These are phyloP conservation scores for Dioszegia crocea DNA, from an alignment of 768 basidiomycete genomes.

Conservation along the genomic window DNA sequence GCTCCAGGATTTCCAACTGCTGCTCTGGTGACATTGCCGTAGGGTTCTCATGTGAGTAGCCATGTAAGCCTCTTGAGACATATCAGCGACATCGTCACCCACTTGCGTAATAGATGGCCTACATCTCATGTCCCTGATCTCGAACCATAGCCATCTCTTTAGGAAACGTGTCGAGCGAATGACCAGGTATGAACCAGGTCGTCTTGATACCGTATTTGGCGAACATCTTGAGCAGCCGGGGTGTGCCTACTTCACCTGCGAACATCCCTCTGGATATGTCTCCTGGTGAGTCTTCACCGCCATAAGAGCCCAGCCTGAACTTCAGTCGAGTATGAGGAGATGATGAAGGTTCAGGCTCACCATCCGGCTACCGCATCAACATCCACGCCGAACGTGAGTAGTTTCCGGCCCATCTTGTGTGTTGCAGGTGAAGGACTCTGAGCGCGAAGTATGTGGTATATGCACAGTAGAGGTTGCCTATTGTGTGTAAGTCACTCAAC, in stretches of 20 bases:
- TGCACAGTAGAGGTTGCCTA: too few species aligned
- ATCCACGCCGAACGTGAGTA: conserved; percentile 57
- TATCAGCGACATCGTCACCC: neutral
- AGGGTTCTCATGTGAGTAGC: conserved; percentile 73
- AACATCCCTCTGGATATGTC: conserved; percentile 71
- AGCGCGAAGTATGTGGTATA: too few species aligned
- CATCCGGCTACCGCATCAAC: conserved; percentile 75
- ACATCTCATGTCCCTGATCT: conserved; percentile 70
- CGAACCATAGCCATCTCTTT: conserved; percentile 65
- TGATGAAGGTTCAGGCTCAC: too few species aligned
- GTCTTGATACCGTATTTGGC: conserved; percentile 64
- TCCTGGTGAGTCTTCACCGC: conserved; percentile 66
- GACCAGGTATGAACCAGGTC: conserved; percentile 76
- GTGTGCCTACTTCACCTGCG: conserved; percentile 69
- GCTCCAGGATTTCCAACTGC: conserved; percentile 66
- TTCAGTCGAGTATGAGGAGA: too few species aligned
- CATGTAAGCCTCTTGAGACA: conserved; percentile 56
- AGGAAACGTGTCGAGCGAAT: conserved; percentile 71
- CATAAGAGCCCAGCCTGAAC: conserved; percentile 66
- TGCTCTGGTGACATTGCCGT: conserved; percentile 60
- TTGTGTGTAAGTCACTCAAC: too few species aligned
- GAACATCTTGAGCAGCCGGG: conserved; percentile 67
- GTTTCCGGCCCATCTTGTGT: conserved; percentile 5
- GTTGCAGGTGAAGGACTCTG: neutral
- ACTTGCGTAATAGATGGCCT: neutral